Evolutionary conservation across 352 stramenopile genomes (phyloP).

Genomic region (Pythium vanterpoolii): DNA sequence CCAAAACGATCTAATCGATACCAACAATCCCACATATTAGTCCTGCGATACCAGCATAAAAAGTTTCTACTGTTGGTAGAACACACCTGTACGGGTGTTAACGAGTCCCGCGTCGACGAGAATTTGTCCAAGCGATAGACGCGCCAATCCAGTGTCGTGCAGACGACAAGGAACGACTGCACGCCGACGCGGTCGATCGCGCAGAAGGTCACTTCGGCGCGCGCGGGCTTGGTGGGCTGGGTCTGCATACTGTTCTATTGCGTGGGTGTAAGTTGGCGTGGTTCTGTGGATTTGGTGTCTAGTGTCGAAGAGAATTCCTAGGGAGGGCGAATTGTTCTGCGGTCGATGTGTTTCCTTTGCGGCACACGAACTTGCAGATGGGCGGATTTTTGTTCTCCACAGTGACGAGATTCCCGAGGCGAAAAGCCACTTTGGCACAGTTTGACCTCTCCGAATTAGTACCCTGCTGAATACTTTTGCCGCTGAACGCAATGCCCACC

Average conservation of each 20-base stretch:
- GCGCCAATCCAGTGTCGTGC: constrained; percentile 50
- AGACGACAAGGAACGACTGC: constrained; percentile 53
- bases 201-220: constrained; percentile 60
- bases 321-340: constrained; percentile 16
- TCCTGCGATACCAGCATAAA: neutral
- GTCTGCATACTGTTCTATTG: constrained; percentile 3
- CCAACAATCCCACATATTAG: neutral
- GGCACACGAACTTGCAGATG: neutral
- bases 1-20: constrained; percentile 47
- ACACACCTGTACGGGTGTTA: constrained; percentile 87
- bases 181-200: constrained; percentile 47
- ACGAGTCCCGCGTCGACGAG: constrained; percentile 30
- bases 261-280: neutral
- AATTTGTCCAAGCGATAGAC: constrained; percentile 65
- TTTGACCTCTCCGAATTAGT: constrained; percentile 12
- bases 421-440: constrained; percentile 15
- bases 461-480: constrained; percentile 10
- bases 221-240: constrained; percentile 12
- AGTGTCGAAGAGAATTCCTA: neutral
- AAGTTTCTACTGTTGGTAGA: constrained; percentile 35
- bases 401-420: constrained; percentile 26
- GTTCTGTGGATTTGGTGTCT: constrained; percentile 7
- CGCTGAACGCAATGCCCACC: neutral
- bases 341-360: constrained; percentile 7
- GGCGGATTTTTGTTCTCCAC: constrained; percentile 11